Conservation (phyloP, 208 protist genomes). For the Trypanosoma lewisi region DNA sequence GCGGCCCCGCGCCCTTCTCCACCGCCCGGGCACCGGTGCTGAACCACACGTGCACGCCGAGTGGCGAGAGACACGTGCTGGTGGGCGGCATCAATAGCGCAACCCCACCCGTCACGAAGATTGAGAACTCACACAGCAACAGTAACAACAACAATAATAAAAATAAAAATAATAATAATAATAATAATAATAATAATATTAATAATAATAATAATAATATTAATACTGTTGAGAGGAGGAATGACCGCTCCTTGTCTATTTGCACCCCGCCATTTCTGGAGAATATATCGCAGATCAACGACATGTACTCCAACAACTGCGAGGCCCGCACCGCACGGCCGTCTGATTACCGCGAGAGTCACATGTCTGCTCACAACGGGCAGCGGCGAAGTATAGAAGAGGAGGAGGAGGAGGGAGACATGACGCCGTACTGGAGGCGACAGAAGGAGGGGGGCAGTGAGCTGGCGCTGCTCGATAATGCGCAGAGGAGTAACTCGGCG, state of each 20-base stretch:
- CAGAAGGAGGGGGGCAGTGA: not conserved
- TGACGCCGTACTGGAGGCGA: not conserved
- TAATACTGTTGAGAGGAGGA: not conserved
- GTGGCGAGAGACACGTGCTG: not conserved
- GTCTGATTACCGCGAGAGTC: not conserved
- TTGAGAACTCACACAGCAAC: too few relatives aligned
- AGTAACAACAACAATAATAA: too few relatives aligned
- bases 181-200: too few relatives aligned
- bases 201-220: too few relatives aligned
- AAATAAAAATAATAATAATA: too few relatives aligned
- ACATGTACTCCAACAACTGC: not conserved
- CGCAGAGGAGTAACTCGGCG: not conserved
- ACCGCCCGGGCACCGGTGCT: not conserved
- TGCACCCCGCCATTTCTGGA: not conserved
- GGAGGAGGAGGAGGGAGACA: not conserved
- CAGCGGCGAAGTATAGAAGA: too few relatives aligned
- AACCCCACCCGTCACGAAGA: too few relatives aligned
- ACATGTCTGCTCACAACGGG: not conserved
- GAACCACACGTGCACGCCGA: not conserved
- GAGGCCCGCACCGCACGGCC: constrained; percentile 6
- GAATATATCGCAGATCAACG: not conserved
- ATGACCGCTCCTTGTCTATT: not conserved
- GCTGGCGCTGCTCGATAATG: not conserved
- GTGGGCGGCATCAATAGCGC: not conserved
- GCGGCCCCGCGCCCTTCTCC: not conserved